Evolutionary conservation across 805 yeast species (phyloP).

Genomic region (Ogataea trehalophila): DNA sequence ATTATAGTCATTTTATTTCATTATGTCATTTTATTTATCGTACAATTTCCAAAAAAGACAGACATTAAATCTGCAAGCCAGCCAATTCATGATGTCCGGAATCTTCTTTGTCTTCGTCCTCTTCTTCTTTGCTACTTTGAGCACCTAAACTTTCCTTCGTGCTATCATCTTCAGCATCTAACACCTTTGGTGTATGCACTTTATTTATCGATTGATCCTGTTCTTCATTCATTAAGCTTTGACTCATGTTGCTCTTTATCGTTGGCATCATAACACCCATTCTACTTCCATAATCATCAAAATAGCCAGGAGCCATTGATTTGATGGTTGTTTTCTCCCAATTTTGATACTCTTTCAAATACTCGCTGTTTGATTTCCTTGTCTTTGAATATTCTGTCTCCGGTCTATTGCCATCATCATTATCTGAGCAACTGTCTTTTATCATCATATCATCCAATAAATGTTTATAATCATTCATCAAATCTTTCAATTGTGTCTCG

Average conservation of each 20-base stretch:
- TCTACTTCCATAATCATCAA: slow-evolving; percentile 17
- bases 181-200: neutral
- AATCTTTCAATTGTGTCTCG: neutral
- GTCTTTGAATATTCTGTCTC: too few relatives aligned
- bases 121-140: neutral
- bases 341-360: slow-evolving; percentile 5
- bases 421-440: too few relatives aligned
- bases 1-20: too few relatives aligned
- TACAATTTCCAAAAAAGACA: too few relatives aligned
- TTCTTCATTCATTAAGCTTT: neutral
- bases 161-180: neutral
- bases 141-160: neutral
- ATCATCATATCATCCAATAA: neutral
- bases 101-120: neutral
- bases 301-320: slow-evolving; percentile 26
- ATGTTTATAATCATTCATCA: slow-evolving; percentile 3
- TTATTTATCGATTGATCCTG: neutral
- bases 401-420: too few relatives aligned
- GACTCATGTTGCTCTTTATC: neutral
- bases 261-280: slow-evolving; percentile 25
- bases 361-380: too few relatives aligned
- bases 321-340: slow-evolving; percentile 21
- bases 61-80: too few relatives aligned
- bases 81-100: neutral
- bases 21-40: too few relatives aligned